Base-by-base conservation (phyloP, 768 basidiomycete genomes). In the Leccinum barrowsii region DNA sequence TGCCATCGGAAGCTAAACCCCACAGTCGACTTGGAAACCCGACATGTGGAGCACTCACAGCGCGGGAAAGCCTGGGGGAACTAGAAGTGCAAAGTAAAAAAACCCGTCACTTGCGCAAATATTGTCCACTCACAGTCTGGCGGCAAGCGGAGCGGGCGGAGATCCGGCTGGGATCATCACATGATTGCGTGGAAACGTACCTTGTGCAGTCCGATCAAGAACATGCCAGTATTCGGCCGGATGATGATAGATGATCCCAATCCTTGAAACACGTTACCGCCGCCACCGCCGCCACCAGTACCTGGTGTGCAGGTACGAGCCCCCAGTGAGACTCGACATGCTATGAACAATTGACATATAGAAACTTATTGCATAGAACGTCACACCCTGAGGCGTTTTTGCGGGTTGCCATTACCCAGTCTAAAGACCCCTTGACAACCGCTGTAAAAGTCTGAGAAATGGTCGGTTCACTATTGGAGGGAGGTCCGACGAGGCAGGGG, bases 1-100 rank as follows among this genome's bases (percentile, higher is more conserved):
- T 42, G n/a, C 7, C 35, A 73, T 87, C 49, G 87, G 77, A 11
- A 87, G 76, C 77, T 82, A 30, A 50, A 42, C 61, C 44, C 40
- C 56, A 48, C 46, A 35, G 8, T 21, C 30, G 11, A 21, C 59
- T 49, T 52, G 21, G 28, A 8, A 55, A n/a, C 42, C 47, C 47
- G 19, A 54, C 13, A 17, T 22, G 19, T 5, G 42, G 12, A 40
- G 32, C 37, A 67, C 77, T 68, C 73, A 83, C 82, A 57, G 73
- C 63, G 57, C 87, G 85, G 81, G 89, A 88, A n/a, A 17, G 21
- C 86, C 85, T 56, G 82, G 75, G 12, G 86, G 83, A 73, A 87
- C 85, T 84, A 61, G 40, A 47, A 40, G 37, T 44, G 35, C 2
- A 46, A 46, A 58, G 26, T 35, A 37, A n/a, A 8, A n/a, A 42